These are phyloP conservation scores for Ganoderma leucocontextum DNA, from an alignment of 1,284 basidiomycete species.

Conservation along the genomic window DNA sequence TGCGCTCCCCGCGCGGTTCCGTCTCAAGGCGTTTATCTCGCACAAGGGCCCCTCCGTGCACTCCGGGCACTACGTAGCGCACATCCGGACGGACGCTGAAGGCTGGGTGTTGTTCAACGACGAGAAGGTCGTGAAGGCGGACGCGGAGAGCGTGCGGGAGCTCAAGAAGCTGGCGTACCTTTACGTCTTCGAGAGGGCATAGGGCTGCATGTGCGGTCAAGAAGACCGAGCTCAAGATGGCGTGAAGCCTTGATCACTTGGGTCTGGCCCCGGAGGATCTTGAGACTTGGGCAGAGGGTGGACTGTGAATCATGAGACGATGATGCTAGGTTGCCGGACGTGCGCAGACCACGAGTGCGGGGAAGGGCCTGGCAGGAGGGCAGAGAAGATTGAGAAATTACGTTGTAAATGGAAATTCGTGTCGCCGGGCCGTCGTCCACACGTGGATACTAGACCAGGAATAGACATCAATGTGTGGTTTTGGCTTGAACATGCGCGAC, in stretches of 20 bases:
- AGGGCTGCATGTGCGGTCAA: slow-evolving; percentile 2
- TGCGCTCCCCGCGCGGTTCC: slow-evolving; percentile 79
- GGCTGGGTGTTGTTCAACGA: slow-evolving; percentile 94
- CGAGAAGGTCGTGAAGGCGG: slow-evolving; percentile 93
- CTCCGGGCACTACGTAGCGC: slow-evolving; percentile 94
- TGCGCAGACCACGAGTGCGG: slow-evolving; percentile 2
- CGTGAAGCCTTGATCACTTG: background rate
- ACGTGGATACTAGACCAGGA: background rate
- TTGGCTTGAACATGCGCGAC: background rate
- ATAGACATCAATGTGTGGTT: background rate
- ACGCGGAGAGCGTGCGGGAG: slow-evolving; percentile 74
- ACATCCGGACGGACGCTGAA: slow-evolving; percentile 62
- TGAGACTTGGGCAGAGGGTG: slow-evolving; percentile 23
- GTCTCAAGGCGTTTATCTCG: slow-evolving; percentile 92
- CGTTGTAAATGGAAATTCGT: slow-evolving; percentile 4
- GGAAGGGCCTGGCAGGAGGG: background rate
- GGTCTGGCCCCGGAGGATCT: background rate
- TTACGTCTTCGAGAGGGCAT: slow-evolving; percentile 84
- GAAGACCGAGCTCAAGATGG: background rate
- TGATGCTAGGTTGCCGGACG: background rate
- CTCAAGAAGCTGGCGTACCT: slow-evolving; percentile 88
- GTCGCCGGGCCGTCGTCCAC: background rate
- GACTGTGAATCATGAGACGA: background rate
- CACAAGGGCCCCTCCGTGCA: slow-evolving; percentile 97
- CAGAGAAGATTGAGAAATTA: slow-evolving; percentile 5